Percentiles rank a stretch among this genome's conserved stretches.
These are phyloP conservation scores for Oryza rufipogon DNA, from an alignment of 176 grass and related monocot species.

Conservation along the genomic window DNA sequence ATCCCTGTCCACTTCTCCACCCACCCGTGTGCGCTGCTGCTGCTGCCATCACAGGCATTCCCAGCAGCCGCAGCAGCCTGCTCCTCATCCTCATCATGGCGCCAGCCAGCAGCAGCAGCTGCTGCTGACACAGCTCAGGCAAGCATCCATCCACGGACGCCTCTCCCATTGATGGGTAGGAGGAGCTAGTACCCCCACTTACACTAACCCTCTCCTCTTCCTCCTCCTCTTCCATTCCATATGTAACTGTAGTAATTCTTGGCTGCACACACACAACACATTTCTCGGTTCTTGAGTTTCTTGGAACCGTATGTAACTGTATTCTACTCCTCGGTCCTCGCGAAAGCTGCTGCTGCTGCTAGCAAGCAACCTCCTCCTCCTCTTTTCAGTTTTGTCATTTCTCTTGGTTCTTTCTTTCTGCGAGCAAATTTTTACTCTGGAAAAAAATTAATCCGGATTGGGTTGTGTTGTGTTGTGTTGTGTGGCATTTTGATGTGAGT, in stretches of 20 bases:
- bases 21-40: conserved; percentile 25
- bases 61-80: neutral
- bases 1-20: conserved; percentile 29
- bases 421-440: conserved; percentile 1
- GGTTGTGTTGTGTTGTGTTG: neutral
- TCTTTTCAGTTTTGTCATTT: neutral
- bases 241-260: neutral
- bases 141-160: neutral
- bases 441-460: neutral
- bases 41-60: neutral
- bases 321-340: conserved; percentile 17
- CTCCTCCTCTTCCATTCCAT: neutral
- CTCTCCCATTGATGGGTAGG: conserved; percentile 46
- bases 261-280: neutral
- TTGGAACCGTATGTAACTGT: conserved; percentile 4
- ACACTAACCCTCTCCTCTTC: neutral
- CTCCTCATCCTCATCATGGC: conserved; percentile 19
- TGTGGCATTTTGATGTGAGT: neutral
- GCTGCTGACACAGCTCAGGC: conserved; percentile 20
- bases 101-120: too few relatives aligned
- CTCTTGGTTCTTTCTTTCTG: neutral
- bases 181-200: conserved; percentile 9
- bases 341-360: neutral
- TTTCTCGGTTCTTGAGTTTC: conserved; percentile 24
- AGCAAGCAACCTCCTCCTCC: neutral